Conservation (phyloP, 306 rosid genomes). For the Prosopis cineraria region DNA sequence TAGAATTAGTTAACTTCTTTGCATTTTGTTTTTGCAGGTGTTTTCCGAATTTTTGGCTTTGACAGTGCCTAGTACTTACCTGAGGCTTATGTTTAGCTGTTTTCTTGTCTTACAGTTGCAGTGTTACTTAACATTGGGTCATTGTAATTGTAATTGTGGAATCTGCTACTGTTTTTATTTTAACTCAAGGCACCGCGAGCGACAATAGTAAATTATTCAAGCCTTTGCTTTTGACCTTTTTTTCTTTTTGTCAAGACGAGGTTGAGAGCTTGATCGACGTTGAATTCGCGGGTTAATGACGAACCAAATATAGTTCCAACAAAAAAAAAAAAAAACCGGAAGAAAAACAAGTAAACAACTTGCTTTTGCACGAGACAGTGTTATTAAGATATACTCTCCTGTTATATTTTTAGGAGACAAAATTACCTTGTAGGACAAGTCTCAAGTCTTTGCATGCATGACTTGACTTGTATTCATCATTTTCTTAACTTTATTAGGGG, state of each 20-base stretch:
- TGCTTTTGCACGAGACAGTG: neutral
- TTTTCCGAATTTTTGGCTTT: conserved; percentile 86
- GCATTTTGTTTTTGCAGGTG: conserved; percentile 67
- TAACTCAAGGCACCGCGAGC: neutral
- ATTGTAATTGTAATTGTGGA: neutral
- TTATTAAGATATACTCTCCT: too few relatives aligned
- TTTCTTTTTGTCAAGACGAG: neutral
- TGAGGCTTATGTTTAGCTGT: neutral
- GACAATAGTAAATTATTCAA: neutral
- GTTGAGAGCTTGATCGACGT: neutral
- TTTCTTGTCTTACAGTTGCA: neutral
- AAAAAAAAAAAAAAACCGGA: too few relatives aligned
- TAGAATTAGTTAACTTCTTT: conserved; percentile 14
- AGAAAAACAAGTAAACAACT: neutral
- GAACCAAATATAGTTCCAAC: neutral
- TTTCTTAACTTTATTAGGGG: too few relatives aligned
- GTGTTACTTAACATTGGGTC: neutral
- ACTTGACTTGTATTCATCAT: too few relatives aligned
- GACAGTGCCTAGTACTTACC: conserved; percentile 53
- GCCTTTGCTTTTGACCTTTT: neutral
- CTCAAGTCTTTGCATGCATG: too few relatives aligned
- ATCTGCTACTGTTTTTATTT: neutral
- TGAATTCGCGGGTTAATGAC: neutral
- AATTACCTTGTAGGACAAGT: too few relatives aligned
- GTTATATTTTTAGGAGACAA: too few relatives aligned